Conservation (phyloP, 2,329 filamentous ascomycete genomes). For the Penicillium digitatum region DNA sequence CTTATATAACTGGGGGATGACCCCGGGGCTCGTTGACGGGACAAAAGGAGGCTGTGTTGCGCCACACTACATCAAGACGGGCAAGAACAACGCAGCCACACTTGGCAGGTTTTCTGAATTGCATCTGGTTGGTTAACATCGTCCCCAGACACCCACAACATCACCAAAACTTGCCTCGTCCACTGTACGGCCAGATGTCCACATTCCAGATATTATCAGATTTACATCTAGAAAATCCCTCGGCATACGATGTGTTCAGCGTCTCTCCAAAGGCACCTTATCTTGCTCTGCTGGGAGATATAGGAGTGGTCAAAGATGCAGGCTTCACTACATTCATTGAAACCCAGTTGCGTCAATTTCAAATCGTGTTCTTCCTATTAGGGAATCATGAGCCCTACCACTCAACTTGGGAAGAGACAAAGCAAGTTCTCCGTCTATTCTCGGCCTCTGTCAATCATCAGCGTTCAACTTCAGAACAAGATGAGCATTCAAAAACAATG, state of each 20-base stretch:
- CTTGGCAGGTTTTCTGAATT: background rate
- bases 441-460: slow-evolving; percentile 18
- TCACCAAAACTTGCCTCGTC: background rate
- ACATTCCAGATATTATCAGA: slow-evolving; percentile 53
- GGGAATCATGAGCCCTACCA: slow-evolving; percentile 58
- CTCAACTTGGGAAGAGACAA: slow-evolving; percentile 27
- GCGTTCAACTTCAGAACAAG: slow-evolving; percentile 2
- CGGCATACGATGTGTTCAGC: slow-evolving; percentile 50
- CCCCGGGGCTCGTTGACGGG: background rate
- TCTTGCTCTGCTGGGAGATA: slow-evolving; percentile 56
- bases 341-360: slow-evolving; percentile 49
- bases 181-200: slow-evolving; percentile 10
- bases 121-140: background rate
- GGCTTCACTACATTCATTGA: slow-evolving; percentile 48
- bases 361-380: slow-evolving; percentile 50
- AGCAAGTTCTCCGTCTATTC: slow-evolving; percentile 24
- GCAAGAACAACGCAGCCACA: slow-evolving; percentile 18
- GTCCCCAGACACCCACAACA: background rate
- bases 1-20: slow-evolving; percentile 19
- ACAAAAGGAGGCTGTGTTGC: slow-evolving; percentile 15
- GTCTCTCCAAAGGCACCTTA: slow-evolving; percentile 48
- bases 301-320: slow-evolving; percentile 48
- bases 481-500: background rate
- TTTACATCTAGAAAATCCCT: slow-evolving; percentile 53
- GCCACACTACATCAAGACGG: slow-evolving; percentile 26